Percentiles rank a stretch among this genome's conserved stretches.
Conservation (phyloP, 495 filamentous ascomycete genomes). For the Durotheca rogersii region DNA sequence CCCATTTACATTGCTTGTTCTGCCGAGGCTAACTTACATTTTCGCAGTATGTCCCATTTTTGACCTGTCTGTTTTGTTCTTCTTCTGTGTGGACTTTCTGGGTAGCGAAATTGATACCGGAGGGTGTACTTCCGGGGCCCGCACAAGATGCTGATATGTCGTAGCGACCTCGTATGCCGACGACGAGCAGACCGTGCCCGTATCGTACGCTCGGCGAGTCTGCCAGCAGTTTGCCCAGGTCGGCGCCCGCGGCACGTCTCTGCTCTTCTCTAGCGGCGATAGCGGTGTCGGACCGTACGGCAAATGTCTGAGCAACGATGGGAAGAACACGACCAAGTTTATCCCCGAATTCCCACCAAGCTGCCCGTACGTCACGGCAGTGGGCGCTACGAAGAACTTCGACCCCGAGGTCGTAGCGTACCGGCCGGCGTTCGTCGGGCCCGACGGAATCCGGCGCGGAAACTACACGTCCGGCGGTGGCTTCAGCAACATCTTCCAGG, state of each 20-base stretch:
- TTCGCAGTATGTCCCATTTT: conserved; percentile 17
- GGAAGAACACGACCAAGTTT: conserved; percentile 66
- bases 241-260: conserved; percentile 72
- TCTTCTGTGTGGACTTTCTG: too few relatives aligned
- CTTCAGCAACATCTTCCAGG: conserved; percentile 66
- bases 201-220: conserved; percentile 63
- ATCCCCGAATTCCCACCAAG: conserved; percentile 67
- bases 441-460: conserved; percentile 27
- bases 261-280: conserved; percentile 76
- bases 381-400: conserved; percentile 64
- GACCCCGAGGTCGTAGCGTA: conserved; percentile 61
- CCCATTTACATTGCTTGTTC: not conserved
- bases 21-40: conserved; percentile 15
- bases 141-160: conserved; percentile 1
- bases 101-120: too few relatives aligned
- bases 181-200: conserved; percentile 73
- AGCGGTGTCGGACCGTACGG: conserved; percentile 60
- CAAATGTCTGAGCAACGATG: conserved; percentile 67
- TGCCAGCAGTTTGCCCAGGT: conserved; percentile 67
- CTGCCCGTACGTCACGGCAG: conserved; percentile 74
- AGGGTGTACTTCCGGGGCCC: not conserved
- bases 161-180: conserved; percentile 74
- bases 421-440: conserved; percentile 30
- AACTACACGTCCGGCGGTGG: conserved; percentile 59
- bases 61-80: not conserved